These are phyloP conservation scores for Dothiorella sarmentorum DNA, from an alignment of 2,329 filamentous ascomycete species.

Conservation along the genomic window DNA sequence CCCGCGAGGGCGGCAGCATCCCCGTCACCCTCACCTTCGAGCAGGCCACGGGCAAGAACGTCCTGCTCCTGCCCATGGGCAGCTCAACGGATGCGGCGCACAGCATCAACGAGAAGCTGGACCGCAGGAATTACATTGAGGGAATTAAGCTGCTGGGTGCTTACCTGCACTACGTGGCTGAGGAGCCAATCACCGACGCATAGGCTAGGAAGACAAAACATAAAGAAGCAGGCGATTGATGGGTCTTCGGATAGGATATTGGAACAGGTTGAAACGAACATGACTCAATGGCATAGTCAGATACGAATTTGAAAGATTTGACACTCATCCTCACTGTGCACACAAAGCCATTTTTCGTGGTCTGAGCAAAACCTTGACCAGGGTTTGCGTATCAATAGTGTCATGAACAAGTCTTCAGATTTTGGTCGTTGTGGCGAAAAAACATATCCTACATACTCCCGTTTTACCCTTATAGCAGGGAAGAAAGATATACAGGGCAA, in stretches of 20 bases:
- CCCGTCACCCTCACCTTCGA: slow-evolving; percentile 97
- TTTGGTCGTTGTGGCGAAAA: neutral
- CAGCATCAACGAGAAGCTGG: slow-evolving; percentile 97
- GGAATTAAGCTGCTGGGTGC: slow-evolving; percentile 93
- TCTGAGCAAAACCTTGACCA: too few relatives aligned
- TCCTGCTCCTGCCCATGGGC: slow-evolving; percentile 92
- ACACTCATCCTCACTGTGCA: too few relatives aligned
- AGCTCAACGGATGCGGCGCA: slow-evolving; percentile 95
- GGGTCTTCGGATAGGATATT: neutral
- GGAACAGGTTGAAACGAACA: too few relatives aligned
- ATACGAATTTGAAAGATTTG: neutral
- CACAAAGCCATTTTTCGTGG: too few relatives aligned
- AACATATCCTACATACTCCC: slow-evolving; percentile 10
- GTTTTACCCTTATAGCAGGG: neutral
- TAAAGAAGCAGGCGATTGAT: neutral
- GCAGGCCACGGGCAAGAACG: slow-evolving; percentile 96
- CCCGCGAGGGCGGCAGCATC: slow-evolving; percentile 93
- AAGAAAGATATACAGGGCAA: neutral
- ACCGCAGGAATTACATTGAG: slow-evolving; percentile 96
- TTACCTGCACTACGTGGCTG: slow-evolving; percentile 93
- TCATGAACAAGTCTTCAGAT: neutral
- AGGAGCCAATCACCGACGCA: slow-evolving; percentile 64
- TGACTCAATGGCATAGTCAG: too few relatives aligned
- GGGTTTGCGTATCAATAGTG: neutral
- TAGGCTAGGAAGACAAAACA: neutral